Conservation (phyloP, 495 filamentous ascomycete species). For the Gamarada debralockiae region DNA sequence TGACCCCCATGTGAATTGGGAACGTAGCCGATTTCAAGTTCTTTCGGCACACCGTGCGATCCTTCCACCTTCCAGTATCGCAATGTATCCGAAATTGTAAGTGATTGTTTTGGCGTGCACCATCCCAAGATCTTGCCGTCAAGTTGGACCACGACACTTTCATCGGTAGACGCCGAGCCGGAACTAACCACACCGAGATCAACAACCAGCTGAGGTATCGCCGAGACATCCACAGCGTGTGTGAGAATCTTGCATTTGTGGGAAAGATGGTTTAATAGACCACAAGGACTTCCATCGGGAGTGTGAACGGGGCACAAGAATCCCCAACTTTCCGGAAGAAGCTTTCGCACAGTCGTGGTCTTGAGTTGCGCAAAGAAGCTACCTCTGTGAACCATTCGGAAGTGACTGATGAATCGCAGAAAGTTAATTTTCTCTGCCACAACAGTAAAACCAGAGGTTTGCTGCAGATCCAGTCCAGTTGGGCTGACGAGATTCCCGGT, state of each 20-base stretch:
- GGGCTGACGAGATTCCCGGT: constrained; percentile 91
- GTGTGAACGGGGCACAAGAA: constrained; percentile 98
- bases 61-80: constrained; percentile 95
- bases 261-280: constrained; percentile 89
- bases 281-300: constrained; percentile 92
- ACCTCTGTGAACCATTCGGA: constrained; percentile 98
- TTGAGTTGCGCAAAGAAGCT: constrained; percentile 98
- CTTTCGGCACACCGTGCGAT: constrained; percentile 72
- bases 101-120: constrained; percentile 79
- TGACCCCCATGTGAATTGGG: constrained; percentile 84
- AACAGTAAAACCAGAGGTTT: constrained; percentile 90
- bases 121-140: constrained; percentile 88
- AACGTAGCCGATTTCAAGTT: constrained; percentile 89
- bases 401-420: constrained; percentile 96
- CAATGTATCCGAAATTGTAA: constrained; percentile 73
- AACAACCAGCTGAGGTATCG: constrained; percentile 64
- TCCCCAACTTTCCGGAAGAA: constrained; percentile 95
- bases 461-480: constrained; percentile 89
- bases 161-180: constrained; percentile 69
- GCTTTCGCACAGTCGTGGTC: constrained; percentile 92
- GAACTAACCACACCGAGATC: constrained; percentile 72
- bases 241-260: constrained; percentile 94
- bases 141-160: constrained; percentile 82
- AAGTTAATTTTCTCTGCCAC: constrained; percentile 99
- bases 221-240: constrained; percentile 60